Evolutionary conservation across 164 flowering plant species (phyloP).

Genomic region (Cinnamomum micranthum): DNA sequence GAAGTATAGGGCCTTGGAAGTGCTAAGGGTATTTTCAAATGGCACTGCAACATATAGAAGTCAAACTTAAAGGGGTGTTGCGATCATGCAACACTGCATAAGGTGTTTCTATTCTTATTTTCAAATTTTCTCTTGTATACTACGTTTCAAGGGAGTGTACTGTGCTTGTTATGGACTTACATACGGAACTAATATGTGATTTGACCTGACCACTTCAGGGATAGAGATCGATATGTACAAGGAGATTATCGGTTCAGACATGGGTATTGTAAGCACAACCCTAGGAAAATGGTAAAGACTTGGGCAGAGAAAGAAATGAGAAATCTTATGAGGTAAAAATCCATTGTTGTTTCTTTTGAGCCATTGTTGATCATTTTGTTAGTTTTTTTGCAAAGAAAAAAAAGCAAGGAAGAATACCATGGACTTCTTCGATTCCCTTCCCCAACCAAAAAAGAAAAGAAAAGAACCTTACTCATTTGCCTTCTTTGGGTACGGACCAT

Average conservation of each 20-base stretch:
- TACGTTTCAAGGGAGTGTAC: neutral
- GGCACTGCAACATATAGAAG: neutral
- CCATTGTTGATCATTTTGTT: no score
- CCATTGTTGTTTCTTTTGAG: no score
- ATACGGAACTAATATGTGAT: neutral
- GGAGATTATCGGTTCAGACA: constrained; percentile 95
- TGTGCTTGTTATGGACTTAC: neutral
- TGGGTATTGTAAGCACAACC: constrained; percentile 95
- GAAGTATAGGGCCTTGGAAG: neutral
- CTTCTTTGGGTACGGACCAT: no score
- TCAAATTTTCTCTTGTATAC: neutral
- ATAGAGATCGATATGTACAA: constrained; percentile 93
- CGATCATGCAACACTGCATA: neutral
- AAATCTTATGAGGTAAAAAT: constrained; percentile 74
- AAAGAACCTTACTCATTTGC: no score
- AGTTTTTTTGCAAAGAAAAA: no score
- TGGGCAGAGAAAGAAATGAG: constrained; percentile 99
- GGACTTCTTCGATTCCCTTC: no score
- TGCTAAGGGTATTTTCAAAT: no score
- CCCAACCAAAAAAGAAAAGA: no score
- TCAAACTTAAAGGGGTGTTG: neutral
- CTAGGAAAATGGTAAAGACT: constrained; percentile 98
- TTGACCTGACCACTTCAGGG: constrained; percentile 44
- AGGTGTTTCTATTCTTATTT: neutral
- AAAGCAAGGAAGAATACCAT: no score